Evolutionary conservation across 139 green algal species (phyloP).

Genomic region (Chlamydomonas incerta): DNA sequence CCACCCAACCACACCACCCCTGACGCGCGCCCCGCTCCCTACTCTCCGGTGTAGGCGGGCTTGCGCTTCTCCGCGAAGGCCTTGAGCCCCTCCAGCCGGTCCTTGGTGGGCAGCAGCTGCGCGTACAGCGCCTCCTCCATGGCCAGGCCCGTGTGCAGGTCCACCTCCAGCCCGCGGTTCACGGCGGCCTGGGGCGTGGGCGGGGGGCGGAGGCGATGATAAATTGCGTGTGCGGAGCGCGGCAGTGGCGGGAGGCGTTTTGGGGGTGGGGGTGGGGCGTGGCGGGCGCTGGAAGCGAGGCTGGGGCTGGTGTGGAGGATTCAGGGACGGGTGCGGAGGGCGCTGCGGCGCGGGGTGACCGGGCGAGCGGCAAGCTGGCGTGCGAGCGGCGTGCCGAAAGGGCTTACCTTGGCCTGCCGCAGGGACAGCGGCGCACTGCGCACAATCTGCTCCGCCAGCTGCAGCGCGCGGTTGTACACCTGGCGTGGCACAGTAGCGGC

Average conservation of each 20-base stretch:
- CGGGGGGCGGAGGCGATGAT: no score
- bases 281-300: not conserved
- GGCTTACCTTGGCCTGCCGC: constrained; percentile 76
- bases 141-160: constrained; percentile 68
- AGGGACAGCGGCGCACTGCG: constrained; percentile 76
- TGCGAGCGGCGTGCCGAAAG: no score
- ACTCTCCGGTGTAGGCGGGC: constrained; percentile 81
- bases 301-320: no score
- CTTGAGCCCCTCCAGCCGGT: constrained; percentile 83
- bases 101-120: constrained; percentile 77
- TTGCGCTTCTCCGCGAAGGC: constrained; percentile 89
- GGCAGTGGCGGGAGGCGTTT: no score
- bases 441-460: constrained; percentile 61
- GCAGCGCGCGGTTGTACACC: constrained; percentile 58
- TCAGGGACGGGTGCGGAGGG: no score
- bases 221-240: no score
- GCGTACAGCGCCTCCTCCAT: constrained; percentile 80
- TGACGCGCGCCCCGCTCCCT: not conserved
- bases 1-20: no score
- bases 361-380: no score
- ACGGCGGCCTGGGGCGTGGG: constrained; percentile 24
- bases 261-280: no score
- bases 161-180: constrained; percentile 36
- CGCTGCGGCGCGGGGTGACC: no score
- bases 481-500: not conserved